Evolutionary conservation across 305 asterid genomes (phyloP).

Genomic region (Solanum hybrid): DNA sequence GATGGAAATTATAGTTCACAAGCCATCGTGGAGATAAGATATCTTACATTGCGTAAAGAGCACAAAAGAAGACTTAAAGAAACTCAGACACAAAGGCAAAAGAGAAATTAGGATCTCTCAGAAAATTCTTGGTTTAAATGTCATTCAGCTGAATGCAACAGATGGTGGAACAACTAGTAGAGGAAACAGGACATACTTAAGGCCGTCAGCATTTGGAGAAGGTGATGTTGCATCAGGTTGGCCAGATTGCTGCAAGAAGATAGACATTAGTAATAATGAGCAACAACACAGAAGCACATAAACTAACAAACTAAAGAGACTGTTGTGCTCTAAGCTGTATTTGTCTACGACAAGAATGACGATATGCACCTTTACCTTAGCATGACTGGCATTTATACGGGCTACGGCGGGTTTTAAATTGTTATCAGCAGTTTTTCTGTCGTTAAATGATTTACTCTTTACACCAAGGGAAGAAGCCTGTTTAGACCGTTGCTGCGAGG

Average conservation of each 20-base stretch:
- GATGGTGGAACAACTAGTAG: background rate
- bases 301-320: background rate
- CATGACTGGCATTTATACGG: constrained; percentile 17
- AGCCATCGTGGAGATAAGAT: background rate
- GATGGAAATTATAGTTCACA: constrained; percentile 27
- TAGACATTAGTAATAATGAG: constrained; percentile 6
- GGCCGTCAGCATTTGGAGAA: constrained; percentile 44
- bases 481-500: constrained; percentile 30
- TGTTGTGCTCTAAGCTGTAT: background rate
- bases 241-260: constrained; percentile 26
- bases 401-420: constrained; percentile 21
- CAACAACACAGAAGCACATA: background rate
- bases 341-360: background rate
- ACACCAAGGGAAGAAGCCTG: constrained; percentile 21
- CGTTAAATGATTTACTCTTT: constrained; percentile 37
- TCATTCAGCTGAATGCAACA: background rate
- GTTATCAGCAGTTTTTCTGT: constrained; percentile 24
- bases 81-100: background rate
- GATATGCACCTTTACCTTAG: constrained; percentile 33
- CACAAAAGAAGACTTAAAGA: background rate
- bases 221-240: constrained; percentile 37
- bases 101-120: background rate
- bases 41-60: background rate
- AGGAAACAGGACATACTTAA: constrained; percentile 31
- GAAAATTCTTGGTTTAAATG: background rate